Conservation (phyloP, 2,329 filamentous ascomycete species). For the Trichoderma afroharzianum region DNA sequence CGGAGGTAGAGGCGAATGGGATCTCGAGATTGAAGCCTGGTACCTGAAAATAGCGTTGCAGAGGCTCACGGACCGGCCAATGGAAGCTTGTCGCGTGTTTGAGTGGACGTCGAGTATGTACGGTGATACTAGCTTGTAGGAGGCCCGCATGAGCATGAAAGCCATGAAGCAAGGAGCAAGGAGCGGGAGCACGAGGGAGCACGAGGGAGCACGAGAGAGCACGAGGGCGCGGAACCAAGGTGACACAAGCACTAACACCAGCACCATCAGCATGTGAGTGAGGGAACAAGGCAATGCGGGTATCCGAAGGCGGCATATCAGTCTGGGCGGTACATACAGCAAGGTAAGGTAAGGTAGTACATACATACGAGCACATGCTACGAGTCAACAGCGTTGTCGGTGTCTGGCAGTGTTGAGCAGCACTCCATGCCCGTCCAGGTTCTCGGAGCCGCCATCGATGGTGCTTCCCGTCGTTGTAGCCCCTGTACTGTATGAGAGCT, state of each 20-base stretch:
- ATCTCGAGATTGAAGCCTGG: background rate
- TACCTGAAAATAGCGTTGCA: conserved; percentile 10
- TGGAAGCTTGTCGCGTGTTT: background rate
- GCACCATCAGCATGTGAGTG: background rate
- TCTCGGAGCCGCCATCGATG: background rate
- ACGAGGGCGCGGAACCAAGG: background rate
- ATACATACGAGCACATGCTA: background rate
- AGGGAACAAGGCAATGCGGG: background rate
- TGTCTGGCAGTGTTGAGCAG: background rate
- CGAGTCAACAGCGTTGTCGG: background rate
- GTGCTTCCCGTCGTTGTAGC: background rate
- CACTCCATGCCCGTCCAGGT: background rate
- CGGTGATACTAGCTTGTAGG: background rate
- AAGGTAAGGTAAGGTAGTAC: background rate
- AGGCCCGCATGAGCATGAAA: background rate
- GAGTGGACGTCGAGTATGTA: background rate
- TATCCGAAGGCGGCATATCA: background rate
- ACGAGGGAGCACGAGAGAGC: background rate
- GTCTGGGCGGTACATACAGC: background rate
- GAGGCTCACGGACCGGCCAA: background rate
- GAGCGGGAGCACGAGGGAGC: background rate
- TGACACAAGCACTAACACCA: background rate
- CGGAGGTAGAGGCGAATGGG: background rate
- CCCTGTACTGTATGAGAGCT: background rate
- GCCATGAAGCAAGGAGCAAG: background rate